Conservation (phyloP, 176 grass and related monocot species). For the Olyra latifolia region DNA sequence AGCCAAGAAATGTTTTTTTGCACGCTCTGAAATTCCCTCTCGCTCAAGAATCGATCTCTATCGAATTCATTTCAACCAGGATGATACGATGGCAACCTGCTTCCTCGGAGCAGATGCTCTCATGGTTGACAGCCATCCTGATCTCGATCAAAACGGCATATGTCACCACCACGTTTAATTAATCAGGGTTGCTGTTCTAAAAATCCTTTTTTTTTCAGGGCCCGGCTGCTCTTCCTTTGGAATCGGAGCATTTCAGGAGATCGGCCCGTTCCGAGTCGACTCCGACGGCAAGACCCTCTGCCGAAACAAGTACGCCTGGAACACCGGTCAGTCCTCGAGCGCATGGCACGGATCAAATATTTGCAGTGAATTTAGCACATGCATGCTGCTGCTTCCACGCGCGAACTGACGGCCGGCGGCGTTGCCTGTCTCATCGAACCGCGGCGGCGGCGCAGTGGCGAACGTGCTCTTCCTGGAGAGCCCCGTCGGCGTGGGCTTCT, state of each 20-base stretch:
- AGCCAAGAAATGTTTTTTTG: background rate
- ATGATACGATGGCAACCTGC: background rate
- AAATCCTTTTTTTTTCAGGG: slow-evolving; percentile 27
- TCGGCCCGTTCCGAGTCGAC: slow-evolving; percentile 61
- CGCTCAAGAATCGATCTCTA: background rate
- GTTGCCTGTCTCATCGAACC: background rate
- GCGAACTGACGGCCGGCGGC: background rate
- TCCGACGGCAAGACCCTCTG: slow-evolving; percentile 62
- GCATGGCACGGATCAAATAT: no score
- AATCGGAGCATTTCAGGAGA: slow-evolving; percentile 52
- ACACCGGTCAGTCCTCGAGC: slow-evolving; percentile 17
- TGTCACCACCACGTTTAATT: background rate
- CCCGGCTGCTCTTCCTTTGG: slow-evolving; percentile 71
- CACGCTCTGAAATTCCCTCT: background rate
- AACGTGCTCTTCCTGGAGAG: slow-evolving; percentile 68
- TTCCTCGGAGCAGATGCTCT: background rate
- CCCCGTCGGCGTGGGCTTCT: slow-evolving; percentile 67
- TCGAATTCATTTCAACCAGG: background rate
- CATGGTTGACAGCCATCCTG: background rate
- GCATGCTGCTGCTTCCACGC: background rate
- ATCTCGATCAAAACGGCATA: background rate
- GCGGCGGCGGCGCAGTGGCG: slow-evolving; percentile 30
- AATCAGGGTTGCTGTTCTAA: background rate
- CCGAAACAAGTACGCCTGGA: slow-evolving; percentile 51
- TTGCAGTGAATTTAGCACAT: no score